phyloP scores from a whole-genome alignment of 805 yeast species.

The Starmerella vitae region DNA sequence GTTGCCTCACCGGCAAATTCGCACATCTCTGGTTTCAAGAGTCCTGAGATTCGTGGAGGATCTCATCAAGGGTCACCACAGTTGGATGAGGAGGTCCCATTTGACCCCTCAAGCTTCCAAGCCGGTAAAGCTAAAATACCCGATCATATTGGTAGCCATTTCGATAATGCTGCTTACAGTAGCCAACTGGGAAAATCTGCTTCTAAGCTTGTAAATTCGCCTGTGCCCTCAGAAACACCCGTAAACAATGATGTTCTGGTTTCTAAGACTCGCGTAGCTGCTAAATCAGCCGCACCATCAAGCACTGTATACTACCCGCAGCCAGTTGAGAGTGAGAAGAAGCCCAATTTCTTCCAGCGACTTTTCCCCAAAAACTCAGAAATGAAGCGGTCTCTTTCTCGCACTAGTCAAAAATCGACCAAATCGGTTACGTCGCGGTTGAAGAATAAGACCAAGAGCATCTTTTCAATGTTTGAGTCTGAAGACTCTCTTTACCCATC shows the following conservation, averaged over 20 bases:
- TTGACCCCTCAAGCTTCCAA: slow-evolving; percentile 16
- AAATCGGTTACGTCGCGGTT: slow-evolving; percentile 5
- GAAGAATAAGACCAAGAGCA: slow-evolving; percentile 12
- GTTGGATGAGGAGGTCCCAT: slow-evolving; percentile 20
- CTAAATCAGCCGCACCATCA: background rate
- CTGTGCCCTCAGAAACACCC: background rate
- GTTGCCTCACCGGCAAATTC: background rate
- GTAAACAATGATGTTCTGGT: background rate
- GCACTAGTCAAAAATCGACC: slow-evolving; percentile 5
- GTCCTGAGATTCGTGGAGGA: background rate
- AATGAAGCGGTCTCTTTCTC: slow-evolving; percentile 11
- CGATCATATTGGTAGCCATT: slow-evolving; percentile 15
- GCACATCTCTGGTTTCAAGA: background rate
- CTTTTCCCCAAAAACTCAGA: slow-evolving; percentile 18
- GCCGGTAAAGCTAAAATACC: slow-evolving; percentile 12
- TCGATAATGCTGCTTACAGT: slow-evolving; percentile 7
- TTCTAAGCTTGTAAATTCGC: background rate
- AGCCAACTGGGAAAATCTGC: background rate
- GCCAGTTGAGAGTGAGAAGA: slow-evolving; percentile 1
- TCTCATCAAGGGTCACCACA: slow-evolving; percentile 11
- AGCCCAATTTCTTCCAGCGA: slow-evolving; percentile 13
- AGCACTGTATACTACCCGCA: slow-evolving; percentile 4
- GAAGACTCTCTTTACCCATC: slow-evolving; percentile 16
- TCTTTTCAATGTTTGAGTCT: slow-evolving; percentile 11
- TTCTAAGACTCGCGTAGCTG: background rate